Conservation (phyloP, 1,284 basidiomycete genomes). For the Pyrrhoderma noxium region DNA sequence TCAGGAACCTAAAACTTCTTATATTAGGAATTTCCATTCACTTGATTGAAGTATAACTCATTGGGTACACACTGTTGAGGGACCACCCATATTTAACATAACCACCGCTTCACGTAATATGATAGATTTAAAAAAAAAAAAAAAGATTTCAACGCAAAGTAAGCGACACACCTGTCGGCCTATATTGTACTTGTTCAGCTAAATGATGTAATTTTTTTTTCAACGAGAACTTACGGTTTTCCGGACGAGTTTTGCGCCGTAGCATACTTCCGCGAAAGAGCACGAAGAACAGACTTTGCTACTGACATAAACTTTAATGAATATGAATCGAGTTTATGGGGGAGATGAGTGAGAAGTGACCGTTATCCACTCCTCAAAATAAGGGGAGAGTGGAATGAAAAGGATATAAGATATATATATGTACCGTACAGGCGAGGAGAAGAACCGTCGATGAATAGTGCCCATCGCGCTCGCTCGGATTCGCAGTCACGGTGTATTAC, state of each 20-base stretch:
- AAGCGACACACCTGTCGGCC: slow-evolving; percentile 51
- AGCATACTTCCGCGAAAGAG: slow-evolving; percentile 30
- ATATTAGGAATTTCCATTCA: slow-evolving; percentile 10
- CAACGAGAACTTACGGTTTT: slow-evolving; percentile 30
- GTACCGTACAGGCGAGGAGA: background rate
- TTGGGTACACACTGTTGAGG: slow-evolving; percentile 64
- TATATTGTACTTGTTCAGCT: slow-evolving; percentile 22
- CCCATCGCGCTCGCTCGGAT: background rate
- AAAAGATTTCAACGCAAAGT: slow-evolving; percentile 3
- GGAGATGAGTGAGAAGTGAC: background rate
- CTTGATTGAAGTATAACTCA: background rate
- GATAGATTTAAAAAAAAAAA: slow-evolving; percentile 10
- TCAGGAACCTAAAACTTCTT: slow-evolving; percentile 56
- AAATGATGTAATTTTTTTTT: background rate
- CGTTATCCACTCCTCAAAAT: no score
- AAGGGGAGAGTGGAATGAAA: background rate
- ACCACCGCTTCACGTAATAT: slow-evolving; percentile 60
- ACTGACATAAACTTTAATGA: no score
- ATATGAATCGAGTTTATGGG: no score
- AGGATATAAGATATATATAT: background rate
- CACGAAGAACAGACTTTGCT: slow-evolving; percentile 13
- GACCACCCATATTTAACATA: slow-evolving; percentile 99
- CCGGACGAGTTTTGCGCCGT: slow-evolving; percentile 31
- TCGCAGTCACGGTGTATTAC: background rate
- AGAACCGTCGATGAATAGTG: background rate